Conservation (phyloP, 768 basidiomycete species). For the Xerocomellus dryophilus region DNA sequence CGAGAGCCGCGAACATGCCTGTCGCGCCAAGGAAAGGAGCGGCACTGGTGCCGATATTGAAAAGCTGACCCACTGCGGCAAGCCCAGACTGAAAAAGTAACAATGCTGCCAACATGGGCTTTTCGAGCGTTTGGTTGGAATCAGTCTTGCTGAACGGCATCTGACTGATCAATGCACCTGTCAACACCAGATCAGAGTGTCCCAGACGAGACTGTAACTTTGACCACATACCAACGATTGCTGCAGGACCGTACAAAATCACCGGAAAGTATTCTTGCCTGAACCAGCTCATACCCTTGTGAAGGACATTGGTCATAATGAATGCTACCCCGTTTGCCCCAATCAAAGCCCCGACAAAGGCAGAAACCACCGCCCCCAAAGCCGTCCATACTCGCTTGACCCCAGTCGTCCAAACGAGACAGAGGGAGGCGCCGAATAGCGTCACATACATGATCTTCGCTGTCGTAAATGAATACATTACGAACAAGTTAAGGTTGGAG, state of each 20-base stretch:
- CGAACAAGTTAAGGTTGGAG: constrained; percentile 62
- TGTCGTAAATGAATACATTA: constrained; percentile 70
- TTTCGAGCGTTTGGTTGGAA: constrained; percentile 47
- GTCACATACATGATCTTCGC: constrained; percentile 62
- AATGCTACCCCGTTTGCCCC: constrained; percentile 70
- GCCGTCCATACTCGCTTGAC: constrained; percentile 36
- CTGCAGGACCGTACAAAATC: constrained; percentile 71
- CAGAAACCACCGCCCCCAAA: constrained; percentile 48
- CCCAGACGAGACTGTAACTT: not conserved
- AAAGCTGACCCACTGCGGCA: constrained; percentile 59
- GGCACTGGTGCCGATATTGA: constrained; percentile 73
- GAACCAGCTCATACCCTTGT: constrained; percentile 86
- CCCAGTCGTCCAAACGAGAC: constrained; percentile 37
- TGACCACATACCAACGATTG: constrained; percentile 57
- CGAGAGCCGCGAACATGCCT: constrained; percentile 55
- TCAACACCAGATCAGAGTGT: not conserved
- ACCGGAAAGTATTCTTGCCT: constrained; percentile 61
- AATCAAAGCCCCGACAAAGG: constrained; percentile 55
- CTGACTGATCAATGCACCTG: constrained; percentile 66
- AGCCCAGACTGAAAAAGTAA: constrained; percentile 57
- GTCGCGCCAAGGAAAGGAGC: constrained; percentile 63
- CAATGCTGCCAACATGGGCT: constrained; percentile 55
- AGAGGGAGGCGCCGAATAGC: constrained; percentile 46
- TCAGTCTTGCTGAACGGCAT: constrained; percentile 40
- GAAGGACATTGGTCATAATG: constrained; percentile 58